A percentile compares a stretch with the other conserved stretches of the same genome.
Conservation (phyloP, 83 land plant genomes). For the Isoetes engelmannii region DNA sequence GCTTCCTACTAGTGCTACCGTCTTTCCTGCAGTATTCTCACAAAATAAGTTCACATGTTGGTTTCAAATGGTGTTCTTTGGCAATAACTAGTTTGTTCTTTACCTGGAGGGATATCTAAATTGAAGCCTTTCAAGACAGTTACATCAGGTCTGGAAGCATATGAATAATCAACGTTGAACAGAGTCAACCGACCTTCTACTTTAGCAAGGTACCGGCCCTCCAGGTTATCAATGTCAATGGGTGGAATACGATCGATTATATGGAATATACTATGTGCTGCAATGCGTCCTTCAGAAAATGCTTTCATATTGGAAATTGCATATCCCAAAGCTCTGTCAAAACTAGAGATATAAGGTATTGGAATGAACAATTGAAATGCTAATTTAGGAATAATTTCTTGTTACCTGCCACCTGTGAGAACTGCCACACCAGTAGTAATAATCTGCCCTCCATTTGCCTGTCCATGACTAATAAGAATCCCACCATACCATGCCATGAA, state of each 20-base stretch:
- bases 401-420: conserved; percentile 6
- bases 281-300: background rate
- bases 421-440: conserved; percentile 1
- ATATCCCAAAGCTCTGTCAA: background rate
- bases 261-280: background rate
- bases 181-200: background rate
- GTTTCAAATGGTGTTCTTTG: background rate
- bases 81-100: background rate
- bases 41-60: background rate
- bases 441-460: conserved; percentile 12
- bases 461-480: background rate
- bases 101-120: conserved; percentile 5
- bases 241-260: background rate
- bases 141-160: background rate
- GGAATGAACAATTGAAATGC: background rate
- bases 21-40: background rate
- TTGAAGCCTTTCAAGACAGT: background rate
- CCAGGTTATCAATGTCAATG: background rate
- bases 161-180: background rate
- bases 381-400: background rate
- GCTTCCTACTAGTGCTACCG: background rate
- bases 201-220: background rate
- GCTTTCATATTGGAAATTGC: background rate
- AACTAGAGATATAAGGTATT: background rate
- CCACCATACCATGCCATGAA: conserved; percentile 11